A percentile compares a stretch with the other conserved stretches of the same genome.
Evolutionary conservation across 208 protist genomes (phyloP).

Genomic region (Leishmania aethiopica): DNA sequence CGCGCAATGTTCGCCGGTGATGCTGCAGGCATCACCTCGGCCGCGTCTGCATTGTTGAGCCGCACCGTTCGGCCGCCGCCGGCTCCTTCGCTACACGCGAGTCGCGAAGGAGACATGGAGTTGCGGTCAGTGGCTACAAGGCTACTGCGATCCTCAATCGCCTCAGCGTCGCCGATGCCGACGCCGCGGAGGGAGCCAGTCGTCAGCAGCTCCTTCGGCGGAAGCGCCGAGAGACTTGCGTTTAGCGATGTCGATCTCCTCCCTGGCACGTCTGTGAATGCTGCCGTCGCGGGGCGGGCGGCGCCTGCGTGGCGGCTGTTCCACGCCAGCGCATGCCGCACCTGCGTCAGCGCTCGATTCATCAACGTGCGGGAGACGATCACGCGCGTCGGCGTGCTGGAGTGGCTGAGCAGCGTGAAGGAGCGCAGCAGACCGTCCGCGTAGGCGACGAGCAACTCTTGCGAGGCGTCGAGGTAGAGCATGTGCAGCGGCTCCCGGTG

Average conservation of each 20-base stretch:
- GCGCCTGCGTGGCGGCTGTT: not conserved
- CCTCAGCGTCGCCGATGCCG: not conserved
- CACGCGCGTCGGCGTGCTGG: conserved; percentile 54
- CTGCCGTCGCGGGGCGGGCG: not conserved
- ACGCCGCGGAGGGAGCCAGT: not conserved
- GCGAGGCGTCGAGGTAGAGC: conserved; percentile 51
- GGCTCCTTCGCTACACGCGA: not conserved
- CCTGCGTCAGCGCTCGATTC: conserved; percentile 25
- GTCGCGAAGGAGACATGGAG: not conserved
- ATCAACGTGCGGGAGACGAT: conserved; percentile 78
- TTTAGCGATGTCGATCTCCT: not conserved
- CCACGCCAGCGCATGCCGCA: conserved; percentile 8
- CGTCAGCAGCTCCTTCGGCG: not conserved
- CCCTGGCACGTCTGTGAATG: not conserved
- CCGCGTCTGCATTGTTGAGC: not conserved
- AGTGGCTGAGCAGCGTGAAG: conserved; percentile 62
- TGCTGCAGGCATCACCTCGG: not conserved
- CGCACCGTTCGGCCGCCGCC: not conserved
- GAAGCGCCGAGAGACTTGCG: not conserved
- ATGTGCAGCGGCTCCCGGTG: conserved; percentile 64
- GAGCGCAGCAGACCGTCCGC: conserved; percentile 73
- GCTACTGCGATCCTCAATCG: not conserved
- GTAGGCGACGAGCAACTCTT: conserved; percentile 77
- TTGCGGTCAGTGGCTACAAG: not conserved
- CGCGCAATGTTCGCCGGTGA: not conserved